These are phyloP conservation scores for Candida sp. DNA, from an alignment of 1,139 yeast genomes.

Conservation along the genomic window DNA sequence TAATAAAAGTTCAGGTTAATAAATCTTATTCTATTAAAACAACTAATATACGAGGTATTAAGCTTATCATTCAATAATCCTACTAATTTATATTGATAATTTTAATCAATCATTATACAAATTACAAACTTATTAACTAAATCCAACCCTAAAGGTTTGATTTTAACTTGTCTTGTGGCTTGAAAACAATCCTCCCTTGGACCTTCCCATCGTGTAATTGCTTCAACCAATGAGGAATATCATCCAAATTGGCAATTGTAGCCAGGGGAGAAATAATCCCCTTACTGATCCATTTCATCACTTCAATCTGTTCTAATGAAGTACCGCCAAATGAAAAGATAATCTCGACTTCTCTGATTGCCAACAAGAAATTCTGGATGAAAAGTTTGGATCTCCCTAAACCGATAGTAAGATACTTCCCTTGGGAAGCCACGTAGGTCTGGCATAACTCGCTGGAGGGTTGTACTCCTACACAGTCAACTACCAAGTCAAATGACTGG, in stretches of 20 bases:
- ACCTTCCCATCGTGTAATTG: slow-evolving; percentile 37
- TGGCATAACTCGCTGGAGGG: slow-evolving; percentile 32
- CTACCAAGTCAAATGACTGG: slow-evolving; percentile 35
- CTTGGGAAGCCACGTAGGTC: slow-evolving; percentile 29
- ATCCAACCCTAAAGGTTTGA: too few relatives aligned
- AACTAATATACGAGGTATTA: too few relatives aligned
- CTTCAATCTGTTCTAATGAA: slow-evolving; percentile 40
- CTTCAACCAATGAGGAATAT: slow-evolving; percentile 33
- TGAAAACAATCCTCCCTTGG: slow-evolving; percentile 44
- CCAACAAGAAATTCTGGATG: slow-evolving; percentile 33
- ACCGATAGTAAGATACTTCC: slow-evolving; percentile 45
- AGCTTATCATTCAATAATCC: too few relatives aligned
- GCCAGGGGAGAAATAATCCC: slow-evolving; percentile 42
- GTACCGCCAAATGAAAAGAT: slow-evolving; percentile 47
- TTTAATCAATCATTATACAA: too few relatives aligned
- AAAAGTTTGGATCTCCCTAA: slow-evolving; percentile 33
- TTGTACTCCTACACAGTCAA: slow-evolving; percentile 47
- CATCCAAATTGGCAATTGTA: slow-evolving; percentile 26
- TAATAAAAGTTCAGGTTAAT: too few relatives aligned
- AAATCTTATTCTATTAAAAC: too few relatives aligned
- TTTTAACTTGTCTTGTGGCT: slow-evolving; percentile 15
- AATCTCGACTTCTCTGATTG: slow-evolving; percentile 39
- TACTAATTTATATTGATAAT: too few relatives aligned
- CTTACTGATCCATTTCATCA: slow-evolving; percentile 39
- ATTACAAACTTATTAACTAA: too few relatives aligned